phyloP scores from a whole-genome alignment of 2,329 filamentous ascomycete species.

The Pleoardoris graminearum region DNA sequence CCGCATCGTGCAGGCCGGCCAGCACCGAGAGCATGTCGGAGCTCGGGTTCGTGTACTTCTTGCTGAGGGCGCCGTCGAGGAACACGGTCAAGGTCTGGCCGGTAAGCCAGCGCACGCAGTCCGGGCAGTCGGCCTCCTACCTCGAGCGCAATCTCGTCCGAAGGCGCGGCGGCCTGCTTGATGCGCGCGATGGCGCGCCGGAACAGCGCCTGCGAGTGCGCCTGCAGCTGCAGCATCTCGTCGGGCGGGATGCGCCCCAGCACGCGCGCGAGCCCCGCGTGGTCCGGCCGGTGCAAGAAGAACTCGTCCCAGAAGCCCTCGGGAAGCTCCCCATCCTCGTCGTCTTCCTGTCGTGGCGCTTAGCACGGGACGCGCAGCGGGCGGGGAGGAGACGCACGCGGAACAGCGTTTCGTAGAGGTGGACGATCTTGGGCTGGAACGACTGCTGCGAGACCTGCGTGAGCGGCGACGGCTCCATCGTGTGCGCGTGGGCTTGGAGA shows the following conservation, averaged over 20 bases:
- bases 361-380: constrained; percentile 15
- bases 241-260: constrained; percentile 72
- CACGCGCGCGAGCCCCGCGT: constrained; percentile 66
- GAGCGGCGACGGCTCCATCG: constrained; percentile 88
- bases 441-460: constrained; percentile 88
- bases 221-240: constrained; percentile 74
- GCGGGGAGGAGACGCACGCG: constrained; percentile 46
- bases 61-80: constrained; percentile 77
- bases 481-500: no score
- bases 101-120: constrained; percentile 46
- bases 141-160: constrained; percentile 81
- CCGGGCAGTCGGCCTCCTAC: constrained; percentile 56
- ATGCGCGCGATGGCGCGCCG: constrained; percentile 70
- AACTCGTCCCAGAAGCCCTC: constrained; percentile 97
- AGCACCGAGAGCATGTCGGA: constrained; percentile 91
- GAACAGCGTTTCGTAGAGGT: constrained; percentile 85
- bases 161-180: constrained; percentile 61
- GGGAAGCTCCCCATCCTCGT: constrained; percentile 69
- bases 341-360: constrained; percentile 47
- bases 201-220: constrained; percentile 78
- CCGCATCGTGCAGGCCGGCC: constrained; percentile 85
- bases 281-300: constrained; percentile 85
- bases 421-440: constrained; percentile 92
- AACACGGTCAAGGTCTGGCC: constrained; percentile 85
- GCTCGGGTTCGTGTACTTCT: constrained; percentile 92